Conservation (phyloP, 176 grass and related monocot genomes). For the Bolboschoenus planiculmis region DNA sequence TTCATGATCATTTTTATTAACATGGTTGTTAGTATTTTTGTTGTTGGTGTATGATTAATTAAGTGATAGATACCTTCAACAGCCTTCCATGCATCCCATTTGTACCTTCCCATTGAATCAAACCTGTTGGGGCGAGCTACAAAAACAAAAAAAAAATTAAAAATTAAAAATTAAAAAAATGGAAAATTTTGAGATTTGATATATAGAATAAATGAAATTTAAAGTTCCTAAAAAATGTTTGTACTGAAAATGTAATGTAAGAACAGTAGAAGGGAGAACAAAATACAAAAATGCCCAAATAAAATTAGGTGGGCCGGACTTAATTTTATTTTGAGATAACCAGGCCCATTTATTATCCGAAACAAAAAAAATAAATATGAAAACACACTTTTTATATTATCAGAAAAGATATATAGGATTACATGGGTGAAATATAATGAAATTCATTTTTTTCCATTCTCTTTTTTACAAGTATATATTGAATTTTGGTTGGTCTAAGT, state of each 20-base stretch:
- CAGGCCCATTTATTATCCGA: neutral
- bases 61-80: constrained; percentile 47
- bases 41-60: neutral
- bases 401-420: too few species aligned
- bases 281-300: neutral
- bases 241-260: neutral
- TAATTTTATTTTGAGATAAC: neutral
- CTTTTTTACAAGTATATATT: neutral
- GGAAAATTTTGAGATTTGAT: neutral
- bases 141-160: constrained; percentile 10
- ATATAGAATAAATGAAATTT: neutral
- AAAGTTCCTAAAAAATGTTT: neutral
- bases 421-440: neutral
- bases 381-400: too few species aligned
- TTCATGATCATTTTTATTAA: neutral
- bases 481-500: too few species aligned
- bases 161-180: neutral
- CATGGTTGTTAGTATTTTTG: neutral
- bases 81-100: constrained; percentile 86
- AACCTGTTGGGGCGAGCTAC: constrained; percentile 60
- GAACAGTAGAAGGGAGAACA: neutral
- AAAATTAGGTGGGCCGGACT: neutral
- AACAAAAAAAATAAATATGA: too few species aligned
- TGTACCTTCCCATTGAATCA: constrained; percentile 43
- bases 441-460: neutral